Percentiles rank a stretch among this genome's conserved stretches.
phyloP scores from a whole-genome alignment of 108 stramenopile genomes.

The Nannochloropsis oceanica region DNA sequence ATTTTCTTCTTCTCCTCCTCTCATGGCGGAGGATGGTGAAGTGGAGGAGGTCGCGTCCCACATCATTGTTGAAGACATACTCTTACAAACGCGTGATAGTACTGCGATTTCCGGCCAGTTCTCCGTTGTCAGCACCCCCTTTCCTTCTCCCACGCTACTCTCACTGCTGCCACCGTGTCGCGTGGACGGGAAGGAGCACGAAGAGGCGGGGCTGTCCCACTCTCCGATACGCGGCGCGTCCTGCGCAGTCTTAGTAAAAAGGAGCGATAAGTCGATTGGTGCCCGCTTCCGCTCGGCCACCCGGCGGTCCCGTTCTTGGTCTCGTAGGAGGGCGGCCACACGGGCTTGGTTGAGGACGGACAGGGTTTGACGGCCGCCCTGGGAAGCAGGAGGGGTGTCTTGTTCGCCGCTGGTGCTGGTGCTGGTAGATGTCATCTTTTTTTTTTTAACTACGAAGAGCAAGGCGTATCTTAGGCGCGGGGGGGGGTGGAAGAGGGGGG shows the following conservation, averaged over 20 bases:
- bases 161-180: neutral
- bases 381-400: neutral
- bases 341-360: neutral
- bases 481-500: neutral
- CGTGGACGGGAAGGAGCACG: neutral
- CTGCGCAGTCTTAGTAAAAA: neutral
- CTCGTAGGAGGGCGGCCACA: neutral
- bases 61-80: neutral
- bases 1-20: neutral
- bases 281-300: neutral
- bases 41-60: neutral
- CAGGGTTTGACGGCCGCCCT: neutral
- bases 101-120: neutral
- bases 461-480: neutral
- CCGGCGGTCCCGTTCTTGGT: neutral
- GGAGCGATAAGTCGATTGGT: neutral
- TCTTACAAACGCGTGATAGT: neutral
- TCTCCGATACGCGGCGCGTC: neutral
- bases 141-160: neutral
- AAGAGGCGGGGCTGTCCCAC: neutral
- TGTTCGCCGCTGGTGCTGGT: no score
- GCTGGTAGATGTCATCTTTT: neutral
- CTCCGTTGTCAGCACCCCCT: neutral
- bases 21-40: neutral
- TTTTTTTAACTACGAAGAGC: neutral